Evolutionary conservation across 2,329 filamentous ascomycete species (phyloP), one percentile per base, ranked within the genome.

Genomic region (Ophiosphaerella korrae): DNA sequence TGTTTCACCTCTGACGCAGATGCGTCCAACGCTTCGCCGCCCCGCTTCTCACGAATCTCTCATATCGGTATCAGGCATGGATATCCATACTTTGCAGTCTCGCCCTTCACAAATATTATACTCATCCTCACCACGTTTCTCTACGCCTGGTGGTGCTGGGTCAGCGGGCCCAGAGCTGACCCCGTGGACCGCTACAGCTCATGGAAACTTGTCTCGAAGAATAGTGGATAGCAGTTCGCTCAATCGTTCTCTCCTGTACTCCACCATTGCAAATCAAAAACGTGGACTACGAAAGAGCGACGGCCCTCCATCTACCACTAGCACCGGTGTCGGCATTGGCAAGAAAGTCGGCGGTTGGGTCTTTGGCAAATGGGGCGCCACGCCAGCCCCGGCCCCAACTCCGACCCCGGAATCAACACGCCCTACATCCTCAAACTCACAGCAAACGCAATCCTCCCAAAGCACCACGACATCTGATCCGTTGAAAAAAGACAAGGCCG

Each of bases 21-120:
- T 77, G 75, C 45, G 65, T 21, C 73, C 68, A 39, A 72, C 74
- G 2, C 73, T 92, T 3, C 88, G 84, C 35, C 86, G 88, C 29
- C 81, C 85, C 2, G 70, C 85, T 2, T 96, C 92, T 1, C 91
- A 96, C 62, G 92, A 97, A 70, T 96, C 90, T 14, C 87, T 97
- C 54, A 83, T 97, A 60, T 97, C 92, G 0, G 82, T 96, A 1
- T 85, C 87, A 0, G 92, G 91, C 2, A 87, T 96, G 71, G 93
- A 97, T 68, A 95, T 96, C 42, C 92, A 96, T 70, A 92, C 89
- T 0, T 80, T 95, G 4, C 87, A 88, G 63, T 81, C 82, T 1
- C 84, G 89, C 3, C 90, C 90, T 0, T 90, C 88, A 31, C 90
- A 95, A 64, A 82, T 94, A 51, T 84, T 87, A 14, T 77, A 77